Evolutionary conservation across 495 filamentous ascomycete genomes (phyloP).

Genomic region (Daldinia grandis): DNA sequence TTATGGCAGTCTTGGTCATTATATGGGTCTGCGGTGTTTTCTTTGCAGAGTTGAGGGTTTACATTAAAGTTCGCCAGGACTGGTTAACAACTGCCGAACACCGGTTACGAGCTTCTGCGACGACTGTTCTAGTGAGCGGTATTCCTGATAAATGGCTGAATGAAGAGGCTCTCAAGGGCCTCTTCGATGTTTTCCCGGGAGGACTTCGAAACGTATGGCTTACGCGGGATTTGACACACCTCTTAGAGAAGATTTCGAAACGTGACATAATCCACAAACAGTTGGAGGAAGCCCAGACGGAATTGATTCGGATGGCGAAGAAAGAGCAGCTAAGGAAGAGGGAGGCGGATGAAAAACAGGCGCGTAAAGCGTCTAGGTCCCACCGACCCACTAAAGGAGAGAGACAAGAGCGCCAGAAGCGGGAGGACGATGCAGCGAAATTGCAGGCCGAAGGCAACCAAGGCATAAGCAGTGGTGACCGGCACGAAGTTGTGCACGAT

Average conservation of each 20-base stretch:
- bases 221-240: conserved; percentile 87
- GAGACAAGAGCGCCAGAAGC: conserved; percentile 53
- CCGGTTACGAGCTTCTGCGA: conserved; percentile 92
- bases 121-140: conserved; percentile 88
- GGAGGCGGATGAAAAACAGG: conserved; percentile 69
- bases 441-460: conserved; percentile 67
- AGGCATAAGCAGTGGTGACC: conserved; percentile 84
- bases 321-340: conserved; percentile 75
- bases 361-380: conserved; percentile 57
- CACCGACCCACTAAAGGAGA: conserved; percentile 62
- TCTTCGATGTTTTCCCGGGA: conserved; percentile 98
- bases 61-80: conserved; percentile 91
- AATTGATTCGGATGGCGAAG: conserved; percentile 79
- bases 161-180: conserved; percentile 75
- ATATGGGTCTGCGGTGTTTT: conserved; percentile 88
- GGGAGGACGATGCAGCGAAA: conserved; percentile 65
- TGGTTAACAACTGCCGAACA: conserved; percentile 97
- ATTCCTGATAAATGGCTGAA: conserved; percentile 91
- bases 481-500: conserved; percentile 79
- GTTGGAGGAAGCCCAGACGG: conserved; percentile 85
- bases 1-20: conserved; percentile 82
- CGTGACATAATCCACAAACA: conserved; percentile 74
- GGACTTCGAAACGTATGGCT: conserved; percentile 97
- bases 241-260: conserved; percentile 84
- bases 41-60: conserved; percentile 86